Evolutionary conservation across 139 green algal genomes (phyloP), one percentile per base, ranked within the genome.

Genomic region (Deuterostichococcus epilithicus): DNA sequence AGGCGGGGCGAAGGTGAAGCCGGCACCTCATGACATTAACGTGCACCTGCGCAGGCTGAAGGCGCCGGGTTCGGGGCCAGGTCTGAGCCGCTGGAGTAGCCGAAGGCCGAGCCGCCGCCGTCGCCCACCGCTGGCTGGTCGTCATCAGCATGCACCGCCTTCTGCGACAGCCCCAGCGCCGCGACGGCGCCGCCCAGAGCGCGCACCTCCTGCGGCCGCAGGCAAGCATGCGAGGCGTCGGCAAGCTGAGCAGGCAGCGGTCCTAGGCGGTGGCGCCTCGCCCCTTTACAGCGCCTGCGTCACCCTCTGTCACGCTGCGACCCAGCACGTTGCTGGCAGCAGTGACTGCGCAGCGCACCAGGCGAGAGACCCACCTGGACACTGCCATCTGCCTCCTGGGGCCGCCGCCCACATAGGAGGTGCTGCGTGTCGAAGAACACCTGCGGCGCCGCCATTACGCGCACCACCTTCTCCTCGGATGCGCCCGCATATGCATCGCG

Each of bases 401-500:
- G 32, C 32, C 18, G 63, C 37, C 60, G 52, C 69, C 36, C 42
- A 35, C n/a, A 59, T 67, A 71, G 72, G 66, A 33, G 63, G 60
- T 58, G 66, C 8, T 94, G 78, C 20, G 88, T 91, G 30, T 87
- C 77, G 0, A 80, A 30, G 65, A 96, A 95, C 2, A 88, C 78
- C 59, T 82, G 78, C 0, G 95, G 94, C 10, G 91, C 92, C 80
- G 94, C 84, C 68, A 99, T 94, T 28, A 98, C 91, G 1, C 96
- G 88, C 22, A 97, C 70, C 52, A 98, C 93, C 86, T 99, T 99
- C 84, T 99, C 96, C 80, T 99, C 96, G 20, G 88, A 90, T 28
- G 92, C 92, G 52, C 85, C 90, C 26, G 89, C 92, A 60, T 93
- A 98, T 23, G 38, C 44, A 3, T 73, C 73, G 28, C 30, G 52